A percentile compares a stretch with the other conserved stretches of the same genome.
Evolutionary conservation across 345 rosid genomes (phyloP).

Genomic region (Hibiscus trionum): DNA sequence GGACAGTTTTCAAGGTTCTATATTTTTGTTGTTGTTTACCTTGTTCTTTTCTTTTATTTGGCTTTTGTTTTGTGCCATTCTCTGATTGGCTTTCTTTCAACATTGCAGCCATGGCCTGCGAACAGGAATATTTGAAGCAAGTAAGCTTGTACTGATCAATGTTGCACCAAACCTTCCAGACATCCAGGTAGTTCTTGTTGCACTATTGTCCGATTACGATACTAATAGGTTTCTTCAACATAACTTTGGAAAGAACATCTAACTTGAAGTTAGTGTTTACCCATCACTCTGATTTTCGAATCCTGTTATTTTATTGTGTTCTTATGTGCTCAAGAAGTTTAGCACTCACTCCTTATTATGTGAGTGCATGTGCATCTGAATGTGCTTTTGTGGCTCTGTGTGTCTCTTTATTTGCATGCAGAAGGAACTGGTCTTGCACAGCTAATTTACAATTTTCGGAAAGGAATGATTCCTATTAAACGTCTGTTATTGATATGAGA

Average conservation of each 20-base stretch:
- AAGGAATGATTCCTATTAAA: neutral
- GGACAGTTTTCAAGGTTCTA: constrained; percentile 95
- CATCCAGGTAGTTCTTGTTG: constrained; percentile 53
- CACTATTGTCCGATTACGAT: neutral
- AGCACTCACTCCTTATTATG: neutral
- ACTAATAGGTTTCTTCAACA: neutral
- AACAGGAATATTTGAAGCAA: constrained; percentile 91
- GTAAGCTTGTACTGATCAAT: constrained; percentile 74
- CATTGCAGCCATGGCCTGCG: constrained; percentile 79
- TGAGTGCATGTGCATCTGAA: neutral
- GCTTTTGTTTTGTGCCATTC: neutral
- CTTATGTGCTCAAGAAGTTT: neutral
- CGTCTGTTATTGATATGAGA: neutral
- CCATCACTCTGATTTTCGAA: no score
- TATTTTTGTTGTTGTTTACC: neutral
- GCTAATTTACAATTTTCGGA: neutral
- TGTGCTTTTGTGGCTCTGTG: neutral
- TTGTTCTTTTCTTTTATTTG: neutral
- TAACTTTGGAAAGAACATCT: neutral
- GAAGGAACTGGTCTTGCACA: neutral
- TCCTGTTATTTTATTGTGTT: neutral
- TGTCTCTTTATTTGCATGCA: neutral
- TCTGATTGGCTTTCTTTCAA: constrained; percentile 14
- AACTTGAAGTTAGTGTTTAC: neutral
- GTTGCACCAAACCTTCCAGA: constrained; percentile 87